phyloP scores from a whole-genome alignment of 1,284 basidiomycete genomes.

The Rhizoctonia solani region DNA sequence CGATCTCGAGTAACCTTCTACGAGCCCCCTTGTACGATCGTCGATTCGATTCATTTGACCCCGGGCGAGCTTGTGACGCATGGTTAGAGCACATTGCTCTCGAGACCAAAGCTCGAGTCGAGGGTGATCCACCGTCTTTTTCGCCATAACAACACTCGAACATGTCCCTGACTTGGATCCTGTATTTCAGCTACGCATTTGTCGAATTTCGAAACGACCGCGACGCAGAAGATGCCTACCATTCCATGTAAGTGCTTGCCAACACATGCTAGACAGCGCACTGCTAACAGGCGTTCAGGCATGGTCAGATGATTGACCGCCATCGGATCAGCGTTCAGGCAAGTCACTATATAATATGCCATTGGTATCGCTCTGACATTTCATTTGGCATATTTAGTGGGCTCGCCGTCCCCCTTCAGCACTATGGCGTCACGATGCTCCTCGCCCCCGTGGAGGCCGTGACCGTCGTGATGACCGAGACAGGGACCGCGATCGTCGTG shows the following conservation, averaged over 20 bases:
- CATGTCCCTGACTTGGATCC: slow-evolving; percentile 43
- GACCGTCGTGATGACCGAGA: slow-evolving; percentile 39
- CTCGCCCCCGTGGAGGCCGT: slow-evolving; percentile 45
- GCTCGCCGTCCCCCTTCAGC: slow-evolving; percentile 87
- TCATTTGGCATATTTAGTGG: slow-evolving; percentile 59
- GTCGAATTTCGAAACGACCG: slow-evolving; percentile 83
- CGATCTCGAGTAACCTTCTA: slow-evolving; percentile 25
- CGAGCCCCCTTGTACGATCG: not conserved
- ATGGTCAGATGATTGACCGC: slow-evolving; percentile 82
- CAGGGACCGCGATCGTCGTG: slow-evolving; percentile 51
- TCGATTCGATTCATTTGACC: not conserved
- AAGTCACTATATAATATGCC: slow-evolving; percentile 39
- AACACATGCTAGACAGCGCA: slow-evolving; percentile 19
- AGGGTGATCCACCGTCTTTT: slow-evolving; percentile 33
- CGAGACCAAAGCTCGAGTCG: slow-evolving; percentile 19
- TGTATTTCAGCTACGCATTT: slow-evolving; percentile 79
- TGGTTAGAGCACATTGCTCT: slow-evolving; percentile 13
- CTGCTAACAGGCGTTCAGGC: slow-evolving; percentile 56
- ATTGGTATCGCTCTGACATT: slow-evolving; percentile 8
- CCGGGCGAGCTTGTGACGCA: slow-evolving; percentile 20
- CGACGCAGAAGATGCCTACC: slow-evolving; percentile 87
- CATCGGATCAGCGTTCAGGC: slow-evolving; percentile 81
- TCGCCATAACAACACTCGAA: slow-evolving; percentile 37
- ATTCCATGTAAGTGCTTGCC: slow-evolving; percentile 71
- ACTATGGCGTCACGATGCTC: slow-evolving; percentile 78